Base-by-base conservation (phyloP, 345 rosid genomes). In the Diplotaxis tenuifolia region DNA sequence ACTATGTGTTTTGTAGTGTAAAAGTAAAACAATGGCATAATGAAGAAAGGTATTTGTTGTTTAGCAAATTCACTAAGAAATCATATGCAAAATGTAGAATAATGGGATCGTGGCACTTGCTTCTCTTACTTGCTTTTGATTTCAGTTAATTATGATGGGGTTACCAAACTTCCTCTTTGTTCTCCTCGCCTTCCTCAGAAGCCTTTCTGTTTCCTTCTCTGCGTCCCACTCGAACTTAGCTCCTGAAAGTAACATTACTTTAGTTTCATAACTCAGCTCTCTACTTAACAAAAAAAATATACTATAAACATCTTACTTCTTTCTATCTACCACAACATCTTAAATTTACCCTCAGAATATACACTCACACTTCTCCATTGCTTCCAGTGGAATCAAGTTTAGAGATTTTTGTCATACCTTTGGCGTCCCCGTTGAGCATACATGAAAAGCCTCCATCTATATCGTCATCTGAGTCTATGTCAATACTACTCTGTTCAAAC, bases 131-230 rank as follows among this genome's bases (percentile, higher is more conserved):
- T 45, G 50, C 50, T 3, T 84, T 50, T 86, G 15, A 56, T 12
- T 10, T 78, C 80, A 92, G 75, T 85, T 81, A 62, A 96, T 92
- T 75, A 92, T 82, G 61, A 96, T 90, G 59, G 82, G 68, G 73
- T 83, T 83, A 42, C 67, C 71, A 42, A 73, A 67, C 77, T 85
- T 89, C 75, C 98, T 80, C 84, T 82, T 96, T 63, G 82, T 78
- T 82, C 95, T 88, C 83, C 98, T 87, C 62, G 98, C 97, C 69
- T 68, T 83, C 76, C 74, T 85, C 81, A 96, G 80, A 67, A 96
- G 86, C 63, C 80, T 71, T 15, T 84, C 80, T 4, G 91, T 86
- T 75, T 88, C 96, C 73, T 82, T 81, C 80, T 81, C 77, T 65
- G 83, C 84, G 70, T 86, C 90, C 71, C 85, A 83, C 5, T 78